Base-by-base conservation (phyloP, 1,284 basidiomycete species). In the Ganoderma meredithae region DNA sequence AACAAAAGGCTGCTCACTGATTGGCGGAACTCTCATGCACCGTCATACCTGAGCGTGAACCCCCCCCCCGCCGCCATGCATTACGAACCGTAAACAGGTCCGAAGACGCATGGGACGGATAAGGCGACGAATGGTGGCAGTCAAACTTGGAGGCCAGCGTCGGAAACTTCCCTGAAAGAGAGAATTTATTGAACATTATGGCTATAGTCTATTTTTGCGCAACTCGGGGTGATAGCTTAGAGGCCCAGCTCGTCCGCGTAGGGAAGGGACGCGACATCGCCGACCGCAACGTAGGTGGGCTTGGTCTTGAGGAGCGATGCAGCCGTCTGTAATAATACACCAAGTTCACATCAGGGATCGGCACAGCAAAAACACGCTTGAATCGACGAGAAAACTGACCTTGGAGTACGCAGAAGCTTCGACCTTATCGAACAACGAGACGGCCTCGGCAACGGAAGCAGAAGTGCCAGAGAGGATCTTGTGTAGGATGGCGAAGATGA, bases 201-300 rank as follows among this genome's bases (percentile, higher is more conserved):
- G 56, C 66, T 71, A 67, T 75, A 72, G 63, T 72, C 74, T 75
- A 75, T 67, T 75, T 74, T 73, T 73, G 67, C 60, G 55, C 55
- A 39, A 58, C 55, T 58, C 33, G 55, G 55, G n/a, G 52, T 19
- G 62, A 43, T 31, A 64, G 19, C 65, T 73, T 64, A 79, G 74
- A 96, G 88, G 71, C 93, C 95, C 73, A 96, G 81, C 81, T 96
- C 95, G 78, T 96, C 95, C 65, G 89, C 87, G 80, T 92, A 93
- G 56, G 96, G 96, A 63, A 98, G 86, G 52, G 87, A 78, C 76
- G 85, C 81, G 73, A 90, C 82, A 78, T 97, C 90, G 66, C 96
- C 96, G 64, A 97, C 85, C 36, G 90, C 92, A 60, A 98, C 94
- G 72, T 87, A 95, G 43, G 95, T 96, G 36, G 95, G 94, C 83